These are phyloP conservation scores for Capniomyces stellatus DNA, from an alignment of 371 early-diverging fungal genomes.

Conservation along the genomic window DNA sequence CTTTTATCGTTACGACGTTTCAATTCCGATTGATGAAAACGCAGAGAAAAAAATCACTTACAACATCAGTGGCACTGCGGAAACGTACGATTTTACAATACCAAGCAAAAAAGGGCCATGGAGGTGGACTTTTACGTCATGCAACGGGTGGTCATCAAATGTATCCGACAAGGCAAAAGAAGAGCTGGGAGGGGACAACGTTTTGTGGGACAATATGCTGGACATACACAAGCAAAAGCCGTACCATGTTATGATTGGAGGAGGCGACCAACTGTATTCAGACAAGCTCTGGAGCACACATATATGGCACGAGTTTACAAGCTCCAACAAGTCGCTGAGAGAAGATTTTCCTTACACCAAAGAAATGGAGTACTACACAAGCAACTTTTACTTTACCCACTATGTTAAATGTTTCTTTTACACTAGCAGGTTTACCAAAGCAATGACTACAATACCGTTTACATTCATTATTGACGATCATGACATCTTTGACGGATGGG, in stretches of 20 bases:
- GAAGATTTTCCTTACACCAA: slow-evolving; percentile 19
- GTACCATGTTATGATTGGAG: slow-evolving; percentile 50
- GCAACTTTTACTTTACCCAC: slow-evolving; percentile 44
- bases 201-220: slow-evolving; percentile 50
- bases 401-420: slow-evolving; percentile 41
- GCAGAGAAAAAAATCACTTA: slow-evolving; percentile 10
- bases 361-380: slow-evolving; percentile 29
- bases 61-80: slow-evolving; percentile 11
- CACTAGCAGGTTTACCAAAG: slow-evolving; percentile 29
- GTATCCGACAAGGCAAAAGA: slow-evolving; percentile 18
- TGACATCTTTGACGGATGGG: slow-evolving; percentile 49
- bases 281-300: slow-evolving; percentile 30
- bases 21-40: slow-evolving; percentile 15
- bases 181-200: slow-evolving; percentile 32
- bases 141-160: slow-evolving; percentile 36
- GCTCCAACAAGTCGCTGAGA: slow-evolving; percentile 23
- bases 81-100: slow-evolving; percentile 14
- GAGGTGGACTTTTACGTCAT: slow-evolving; percentile 34
- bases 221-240: slow-evolving; percentile 36
- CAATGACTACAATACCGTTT: slow-evolving; percentile 44
- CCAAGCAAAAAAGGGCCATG: slow-evolving; percentile 21
- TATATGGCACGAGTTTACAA: slow-evolving; percentile 31
- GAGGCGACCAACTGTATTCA: slow-evolving; percentile 59
- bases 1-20: slow-evolving; percentile 26
- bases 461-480: slow-evolving; percentile 57